phyloP scores from a whole-genome alignment of 331 rosid genomes.

The Arachis monticola region DNA sequence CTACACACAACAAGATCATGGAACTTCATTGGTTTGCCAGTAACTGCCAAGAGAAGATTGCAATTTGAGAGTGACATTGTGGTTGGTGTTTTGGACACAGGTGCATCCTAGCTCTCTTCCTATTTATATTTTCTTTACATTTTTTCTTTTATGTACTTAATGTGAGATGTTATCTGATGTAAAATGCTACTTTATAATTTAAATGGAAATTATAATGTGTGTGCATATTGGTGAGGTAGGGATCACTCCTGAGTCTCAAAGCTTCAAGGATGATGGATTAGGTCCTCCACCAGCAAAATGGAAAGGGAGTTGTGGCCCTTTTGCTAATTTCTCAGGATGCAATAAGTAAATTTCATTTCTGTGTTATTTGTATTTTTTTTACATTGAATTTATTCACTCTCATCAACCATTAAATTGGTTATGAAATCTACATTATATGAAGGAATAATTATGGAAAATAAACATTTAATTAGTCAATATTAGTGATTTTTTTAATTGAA shows the following conservation, averaged over 20 bases:
- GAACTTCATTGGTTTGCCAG: constrained; percentile 79
- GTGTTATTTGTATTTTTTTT: not conserved
- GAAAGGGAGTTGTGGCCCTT: constrained; percentile 74
- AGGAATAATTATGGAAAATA: too few relatives aligned
- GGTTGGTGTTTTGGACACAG: constrained; percentile 79
- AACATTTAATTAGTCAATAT: too few relatives aligned
- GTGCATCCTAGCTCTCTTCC: constrained; percentile 35
- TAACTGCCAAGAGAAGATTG: constrained; percentile 54
- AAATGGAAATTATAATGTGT: not conserved
- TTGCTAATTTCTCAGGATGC: constrained; percentile 88
- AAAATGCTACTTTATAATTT: not conserved
- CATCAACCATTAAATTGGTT: too few relatives aligned
- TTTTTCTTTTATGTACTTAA: not conserved
- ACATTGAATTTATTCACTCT: too few relatives aligned
- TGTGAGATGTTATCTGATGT: not conserved
- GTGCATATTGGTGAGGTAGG: constrained; percentile 49
- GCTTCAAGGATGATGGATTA: constrained; percentile 75
- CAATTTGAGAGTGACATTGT: constrained; percentile 57
- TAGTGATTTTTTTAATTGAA: too few relatives aligned
- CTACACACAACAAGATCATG: constrained; percentile 88
- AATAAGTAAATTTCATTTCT: constrained; percentile 59
- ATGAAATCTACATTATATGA: too few relatives aligned
- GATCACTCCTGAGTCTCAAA: constrained; percentile 70
- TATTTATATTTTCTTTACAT: not conserved
- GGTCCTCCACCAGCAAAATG: constrained; percentile 80